These are phyloP conservation scores for Dichotomocladium elegans DNA, from an alignment of 371 early-diverging fungal species.

Conservation along the genomic window DNA sequence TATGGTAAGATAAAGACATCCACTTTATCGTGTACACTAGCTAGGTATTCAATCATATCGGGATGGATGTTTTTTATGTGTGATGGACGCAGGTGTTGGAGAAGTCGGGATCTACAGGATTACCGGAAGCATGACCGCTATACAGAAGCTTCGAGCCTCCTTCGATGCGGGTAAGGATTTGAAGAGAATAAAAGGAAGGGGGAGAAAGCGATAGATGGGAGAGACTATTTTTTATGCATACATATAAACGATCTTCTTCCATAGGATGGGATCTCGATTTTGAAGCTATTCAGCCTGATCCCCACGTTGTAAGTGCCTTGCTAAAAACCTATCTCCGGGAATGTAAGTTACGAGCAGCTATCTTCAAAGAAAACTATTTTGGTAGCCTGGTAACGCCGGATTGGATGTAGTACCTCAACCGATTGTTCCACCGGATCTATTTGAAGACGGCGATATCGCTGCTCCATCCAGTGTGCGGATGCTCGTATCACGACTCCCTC, in stretches of 20 bases:
- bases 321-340: slow-evolving; percentile 82
- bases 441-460: not conserved
- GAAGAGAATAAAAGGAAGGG: not conserved
- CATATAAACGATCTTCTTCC: not conserved
- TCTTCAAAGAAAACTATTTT: too few species aligned
- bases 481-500: slow-evolving; percentile 41
- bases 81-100: slow-evolving; percentile 49
- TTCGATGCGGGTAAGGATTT: slow-evolving; percentile 52
- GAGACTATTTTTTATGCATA: too few species aligned
- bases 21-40: not conserved
- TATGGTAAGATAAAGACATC: slow-evolving; percentile 17
- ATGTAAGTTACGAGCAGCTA: slow-evolving; percentile 49
- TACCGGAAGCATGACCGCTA: slow-evolving; percentile 52
- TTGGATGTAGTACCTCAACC: slow-evolving; percentile 38
- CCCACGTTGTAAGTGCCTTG: slow-evolving; percentile 78
- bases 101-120: slow-evolving; percentile 62
- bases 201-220: not conserved
- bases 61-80: not conserved
- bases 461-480: not conserved
- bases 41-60: not conserved
- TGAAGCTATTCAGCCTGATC: slow-evolving; percentile 44
- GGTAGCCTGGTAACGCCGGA: too few species aligned
- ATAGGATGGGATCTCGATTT: not conserved
- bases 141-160: slow-evolving; percentile 44
- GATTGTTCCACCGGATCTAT: slow-evolving; percentile 28